Conservation (phyloP, 345 rosid genomes). For the Isatis tinctoria region DNA sequence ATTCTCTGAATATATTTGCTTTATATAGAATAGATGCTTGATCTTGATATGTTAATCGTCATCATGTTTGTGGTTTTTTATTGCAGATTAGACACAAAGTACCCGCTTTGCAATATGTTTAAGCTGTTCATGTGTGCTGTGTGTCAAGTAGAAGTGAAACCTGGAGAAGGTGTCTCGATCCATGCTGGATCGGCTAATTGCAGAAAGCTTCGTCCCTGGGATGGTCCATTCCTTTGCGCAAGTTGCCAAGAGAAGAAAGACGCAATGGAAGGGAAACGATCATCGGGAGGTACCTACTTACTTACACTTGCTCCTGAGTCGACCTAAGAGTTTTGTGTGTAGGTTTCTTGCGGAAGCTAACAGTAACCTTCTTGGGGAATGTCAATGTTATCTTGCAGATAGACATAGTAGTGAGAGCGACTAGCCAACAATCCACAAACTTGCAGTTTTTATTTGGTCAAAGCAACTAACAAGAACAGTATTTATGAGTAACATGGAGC, state of each 20-base stretch:
- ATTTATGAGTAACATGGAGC: conserved; percentile 29
- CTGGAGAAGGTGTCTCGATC: conserved; percentile 92
- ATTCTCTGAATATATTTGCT: neutral
- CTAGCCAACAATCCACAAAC: conserved; percentile 43
- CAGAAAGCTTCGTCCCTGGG: conserved; percentile 86
- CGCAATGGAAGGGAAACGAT: conserved; percentile 96
- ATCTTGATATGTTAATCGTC: neutral
- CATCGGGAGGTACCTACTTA: conserved; percentile 63
- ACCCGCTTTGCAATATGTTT: conserved; percentile 96
- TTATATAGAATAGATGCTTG: neutral
- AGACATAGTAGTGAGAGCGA: conserved; percentile 88
- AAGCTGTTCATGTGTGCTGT: conserved; percentile 96
- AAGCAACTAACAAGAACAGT: conserved; percentile 26
- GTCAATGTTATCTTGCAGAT: conserved; percentile 42
- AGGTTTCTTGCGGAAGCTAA: conserved; percentile 2
- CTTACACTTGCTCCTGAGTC: neutral
- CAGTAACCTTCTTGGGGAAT: neutral
- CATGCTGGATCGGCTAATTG: conserved; percentile 64
- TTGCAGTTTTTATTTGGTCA: conserved; percentile 32
- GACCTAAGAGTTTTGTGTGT: neutral
- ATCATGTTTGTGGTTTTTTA: neutral
- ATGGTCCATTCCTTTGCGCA: conserved; percentile 96
- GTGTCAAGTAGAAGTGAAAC: conserved; percentile 97
- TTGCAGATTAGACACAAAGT: conserved; percentile 92
- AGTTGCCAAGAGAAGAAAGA: conserved; percentile 98